phyloP scores from a whole-genome alignment of 2,329 filamentous ascomycete genomes.

The Paraphaeosphaeria minitans region DNA sequence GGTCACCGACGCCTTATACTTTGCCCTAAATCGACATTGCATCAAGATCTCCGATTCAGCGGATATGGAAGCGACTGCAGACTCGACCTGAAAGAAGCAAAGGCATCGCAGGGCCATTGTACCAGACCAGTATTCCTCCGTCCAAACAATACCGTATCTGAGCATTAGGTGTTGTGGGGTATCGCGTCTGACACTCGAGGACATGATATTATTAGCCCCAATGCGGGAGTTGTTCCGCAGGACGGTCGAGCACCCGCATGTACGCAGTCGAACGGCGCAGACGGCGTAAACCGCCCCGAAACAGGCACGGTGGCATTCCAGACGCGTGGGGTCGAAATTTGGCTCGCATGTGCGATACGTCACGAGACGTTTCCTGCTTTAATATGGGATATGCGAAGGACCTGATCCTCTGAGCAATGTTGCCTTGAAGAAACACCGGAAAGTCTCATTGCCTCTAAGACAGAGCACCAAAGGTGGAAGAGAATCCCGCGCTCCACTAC shows the following conservation, averaged over 20 bases:
- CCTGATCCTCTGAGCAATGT: not conserved
- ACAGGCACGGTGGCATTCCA: slow-evolving; percentile 1
- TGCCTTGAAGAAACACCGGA: not conserved
- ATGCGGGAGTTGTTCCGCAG: slow-evolving; percentile 6
- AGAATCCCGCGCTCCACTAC: not conserved
- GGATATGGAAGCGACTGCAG: not conserved
- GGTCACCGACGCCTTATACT: not conserved
- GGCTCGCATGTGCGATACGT: slow-evolving; percentile 6
- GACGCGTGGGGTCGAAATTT: slow-evolving; percentile 14
- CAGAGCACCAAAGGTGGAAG: not conserved
- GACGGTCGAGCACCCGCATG: slow-evolving; percentile 3
- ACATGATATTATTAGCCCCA: not conserved
- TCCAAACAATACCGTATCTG: not conserved
- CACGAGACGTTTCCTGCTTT: not conserved
- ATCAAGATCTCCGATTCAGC: not conserved
- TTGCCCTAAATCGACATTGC: not conserved
- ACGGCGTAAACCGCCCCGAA: not conserved
- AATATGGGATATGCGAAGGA: not conserved
- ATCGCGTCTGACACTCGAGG: slow-evolving; percentile 4
- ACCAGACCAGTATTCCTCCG: not conserved
- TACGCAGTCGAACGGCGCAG: not conserved
- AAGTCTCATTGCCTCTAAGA: not conserved
- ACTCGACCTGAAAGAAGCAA: not conserved
- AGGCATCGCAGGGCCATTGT: not conserved
- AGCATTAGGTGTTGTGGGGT: not conserved